A percentile compares a stretch with the other conserved stretches of the same genome.
Evolutionary conservation across 2,329 filamentous ascomycete species (phyloP).

Genomic region (Colletotrichum liriopes): DNA sequence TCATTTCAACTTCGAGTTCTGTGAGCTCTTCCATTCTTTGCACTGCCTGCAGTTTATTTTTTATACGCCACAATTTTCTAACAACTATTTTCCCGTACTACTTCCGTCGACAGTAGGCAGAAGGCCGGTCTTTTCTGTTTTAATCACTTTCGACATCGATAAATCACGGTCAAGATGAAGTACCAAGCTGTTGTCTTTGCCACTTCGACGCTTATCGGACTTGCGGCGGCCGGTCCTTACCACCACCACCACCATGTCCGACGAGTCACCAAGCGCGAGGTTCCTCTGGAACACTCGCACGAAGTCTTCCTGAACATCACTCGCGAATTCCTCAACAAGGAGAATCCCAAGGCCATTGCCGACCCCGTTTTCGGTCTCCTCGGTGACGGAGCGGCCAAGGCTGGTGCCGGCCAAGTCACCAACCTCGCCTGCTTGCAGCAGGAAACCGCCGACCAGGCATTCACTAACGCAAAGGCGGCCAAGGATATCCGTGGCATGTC

Average conservation of each 20-base stretch:
- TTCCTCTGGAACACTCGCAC: conserved; percentile 70
- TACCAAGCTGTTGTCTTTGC: conserved; percentile 40
- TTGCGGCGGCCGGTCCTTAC: conserved; percentile 26
- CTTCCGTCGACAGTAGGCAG: conserved; percentile 32
- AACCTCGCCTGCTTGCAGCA: conserved; percentile 63
- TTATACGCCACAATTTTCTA: not conserved
- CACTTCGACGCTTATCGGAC: conserved; percentile 37
- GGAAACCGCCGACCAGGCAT: conserved; percentile 70
- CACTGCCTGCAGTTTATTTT: conserved; percentile 16
- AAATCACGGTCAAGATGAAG: conserved; percentile 43
- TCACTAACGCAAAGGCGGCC: conserved; percentile 71
- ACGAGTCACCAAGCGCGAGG: conserved; percentile 53
- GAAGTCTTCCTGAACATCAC: conserved; percentile 60
- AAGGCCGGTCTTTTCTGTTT: conserved; percentile 40
- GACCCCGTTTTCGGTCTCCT: conserved; percentile 66
- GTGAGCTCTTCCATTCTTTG: conserved; percentile 47
- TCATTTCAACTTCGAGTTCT: conserved; percentile 42
- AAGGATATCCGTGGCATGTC: conserved; percentile 69
- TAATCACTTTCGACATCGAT: conserved; percentile 18
- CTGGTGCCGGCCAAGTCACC: conserved; percentile 52
- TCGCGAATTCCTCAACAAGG: conserved; percentile 56
- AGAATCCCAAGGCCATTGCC: conserved; percentile 65
- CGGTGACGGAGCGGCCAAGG: conserved; percentile 65
- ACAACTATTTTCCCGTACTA: not conserved
- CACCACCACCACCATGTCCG: conserved; percentile 26